Conservation (phyloP, 306 rosid species). For the Hippophae gyantsensis region DNA sequence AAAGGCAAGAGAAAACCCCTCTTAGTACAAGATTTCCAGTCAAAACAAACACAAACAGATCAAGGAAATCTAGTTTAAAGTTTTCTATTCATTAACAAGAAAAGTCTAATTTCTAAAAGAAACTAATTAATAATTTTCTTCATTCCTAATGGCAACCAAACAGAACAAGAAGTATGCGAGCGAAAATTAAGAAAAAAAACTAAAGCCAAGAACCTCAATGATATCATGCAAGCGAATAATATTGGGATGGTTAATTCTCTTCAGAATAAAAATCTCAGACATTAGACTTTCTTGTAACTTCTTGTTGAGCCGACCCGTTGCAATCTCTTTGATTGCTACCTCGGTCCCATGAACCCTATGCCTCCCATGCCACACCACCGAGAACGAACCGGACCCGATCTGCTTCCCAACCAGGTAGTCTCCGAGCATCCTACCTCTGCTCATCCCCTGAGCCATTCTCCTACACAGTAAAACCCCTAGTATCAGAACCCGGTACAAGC, state of each 20-base stretch:
- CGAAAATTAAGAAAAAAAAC: not conserved
- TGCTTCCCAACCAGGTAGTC: slow-evolving; percentile 69
- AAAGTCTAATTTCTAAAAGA: not conserved
- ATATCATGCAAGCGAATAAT: slow-evolving; percentile 83
- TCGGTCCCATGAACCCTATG: slow-evolving; percentile 87
- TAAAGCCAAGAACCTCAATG: slow-evolving; percentile 45
- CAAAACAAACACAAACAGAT: not conserved
- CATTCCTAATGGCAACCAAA: slow-evolving; percentile 6
- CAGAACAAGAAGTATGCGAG: not conserved
- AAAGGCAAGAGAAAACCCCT: not conserved
- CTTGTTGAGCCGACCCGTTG: slow-evolving; percentile 61
- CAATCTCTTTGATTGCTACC: slow-evolving; percentile 95
- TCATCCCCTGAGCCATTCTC: slow-evolving; percentile 58
- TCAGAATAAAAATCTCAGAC: slow-evolving; percentile 84
- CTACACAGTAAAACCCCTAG: slow-evolving; percentile 27
- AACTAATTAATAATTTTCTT: not conserved
- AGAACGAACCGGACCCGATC: slow-evolving; percentile 94
- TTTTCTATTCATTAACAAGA: not conserved
- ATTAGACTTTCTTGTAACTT: slow-evolving; percentile 85
- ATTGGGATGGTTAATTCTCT: slow-evolving; percentile 77
- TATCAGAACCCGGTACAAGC: slow-evolving; percentile 25
- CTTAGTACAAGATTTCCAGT: not conserved
- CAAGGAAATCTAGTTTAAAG: not conserved
- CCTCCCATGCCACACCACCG: slow-evolving; percentile 91
- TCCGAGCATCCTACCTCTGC: slow-evolving; percentile 59